Evolutionary conservation across 441 rosid species (phyloP), one percentile per base, ranked within the genome.

Genomic region (Gossypium schwendimanii): DNA sequence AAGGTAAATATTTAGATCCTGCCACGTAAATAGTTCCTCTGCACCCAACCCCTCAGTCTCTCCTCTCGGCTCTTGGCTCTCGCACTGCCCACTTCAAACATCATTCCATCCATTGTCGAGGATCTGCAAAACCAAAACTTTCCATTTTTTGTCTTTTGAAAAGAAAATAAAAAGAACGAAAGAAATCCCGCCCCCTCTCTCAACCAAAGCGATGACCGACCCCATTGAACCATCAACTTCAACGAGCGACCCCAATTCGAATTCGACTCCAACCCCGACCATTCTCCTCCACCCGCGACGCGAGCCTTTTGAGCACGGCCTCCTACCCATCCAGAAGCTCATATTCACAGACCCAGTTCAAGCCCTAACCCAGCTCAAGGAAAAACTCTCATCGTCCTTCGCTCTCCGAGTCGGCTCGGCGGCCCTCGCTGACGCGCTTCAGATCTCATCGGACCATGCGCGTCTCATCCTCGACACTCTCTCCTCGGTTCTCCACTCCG

Each of bases 301-400:
- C 10, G 99, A 87, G 75, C 89, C 96, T 10, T 96, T 93, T 79
- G 99, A 91, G 86, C 88, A 93, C 76, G 98, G 97, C 0, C 93
- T 93, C 74, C 87, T 96, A 63, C 98, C 97, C 62, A 91, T 96
- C 81, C 93, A 89, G 73, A 96, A 93, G 81, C 94, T 96, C 73
- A 86, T 90, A 69, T 91, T 91, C 74, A 72, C 92, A 33, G 99
- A 96, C 88, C 96, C 93, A 63, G 87, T 84, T 69, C 94, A 87
- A 80, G 81, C 90, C 78, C 89, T 93, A 58, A 81, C 79, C 24
- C 93, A 92, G 11, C 84, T 95, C 72, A 87, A 87, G 82, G 88
- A 81, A 68, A 88, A 86, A 75, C 87, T 89, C 64, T 69, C 82
- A 2, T 79, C 87, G 12, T 79, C 86, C 15, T 79, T 86, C 0